Conservation (phyloP, 495 filamentous ascomycete species). For the Penicillium malachiteum region DNA sequence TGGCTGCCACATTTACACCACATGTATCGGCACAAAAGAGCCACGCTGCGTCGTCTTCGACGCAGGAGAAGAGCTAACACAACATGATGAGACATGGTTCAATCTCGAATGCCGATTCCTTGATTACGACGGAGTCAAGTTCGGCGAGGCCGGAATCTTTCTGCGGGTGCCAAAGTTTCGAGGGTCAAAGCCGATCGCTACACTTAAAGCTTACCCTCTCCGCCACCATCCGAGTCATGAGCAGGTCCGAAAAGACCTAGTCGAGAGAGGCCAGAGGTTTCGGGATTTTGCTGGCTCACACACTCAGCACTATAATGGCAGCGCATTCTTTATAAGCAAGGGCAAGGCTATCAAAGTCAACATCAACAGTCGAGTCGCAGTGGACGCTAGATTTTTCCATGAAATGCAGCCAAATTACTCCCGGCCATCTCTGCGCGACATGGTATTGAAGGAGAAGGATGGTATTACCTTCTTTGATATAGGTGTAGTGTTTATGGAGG, state of each 20-base stretch:
- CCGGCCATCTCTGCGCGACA: conserved; percentile 18
- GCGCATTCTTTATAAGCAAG: conserved; percentile 27
- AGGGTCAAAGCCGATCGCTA: conserved; percentile 26
- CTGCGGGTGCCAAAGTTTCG: conserved; percentile 27
- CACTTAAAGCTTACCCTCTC: conserved; percentile 30
- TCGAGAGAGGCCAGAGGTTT: conserved; percentile 30
- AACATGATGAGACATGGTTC: conserved; percentile 27
- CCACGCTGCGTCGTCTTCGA: conserved; percentile 63
- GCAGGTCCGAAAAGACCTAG: conserved; percentile 13
- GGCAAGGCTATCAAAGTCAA: conserved; percentile 23
- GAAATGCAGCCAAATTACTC: conserved; percentile 31
- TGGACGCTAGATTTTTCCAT: conserved; percentile 24
- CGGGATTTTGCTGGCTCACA: conserved; percentile 20
- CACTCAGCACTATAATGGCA: conserved; percentile 22
- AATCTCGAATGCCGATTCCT: conserved; percentile 36
- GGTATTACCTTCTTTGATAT: conserved; percentile 16
- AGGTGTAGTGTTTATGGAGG: conserved; percentile 14
- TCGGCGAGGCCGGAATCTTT: conserved; percentile 23
- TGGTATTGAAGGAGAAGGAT: conserved; percentile 10
- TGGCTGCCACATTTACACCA: background rate
- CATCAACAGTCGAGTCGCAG: conserved; percentile 25
- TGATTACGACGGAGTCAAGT: conserved; percentile 28
- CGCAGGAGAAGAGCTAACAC: conserved; percentile 48
- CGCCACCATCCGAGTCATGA: conserved; percentile 20
- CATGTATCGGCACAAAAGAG: too few relatives aligned